Conservation (phyloP, 805 yeast species). For the Cyberlindnera bimundalis region DNA sequence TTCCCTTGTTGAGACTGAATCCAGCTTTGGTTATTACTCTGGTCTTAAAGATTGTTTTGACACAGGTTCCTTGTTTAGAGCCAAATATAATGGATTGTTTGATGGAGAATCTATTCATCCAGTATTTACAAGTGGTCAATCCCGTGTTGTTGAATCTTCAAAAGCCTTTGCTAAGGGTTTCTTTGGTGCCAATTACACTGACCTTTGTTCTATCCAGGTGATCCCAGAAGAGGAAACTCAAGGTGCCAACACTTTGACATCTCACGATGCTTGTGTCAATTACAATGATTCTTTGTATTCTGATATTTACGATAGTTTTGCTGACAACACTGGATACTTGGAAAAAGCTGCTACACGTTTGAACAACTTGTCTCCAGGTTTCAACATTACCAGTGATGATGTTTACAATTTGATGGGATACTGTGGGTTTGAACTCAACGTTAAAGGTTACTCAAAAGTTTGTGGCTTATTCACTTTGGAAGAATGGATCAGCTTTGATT, state of each 20-base stretch:
- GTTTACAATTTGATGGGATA: conserved; percentile 49
- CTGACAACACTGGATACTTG: conserved; percentile 36
- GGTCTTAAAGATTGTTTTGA: conserved; percentile 44
- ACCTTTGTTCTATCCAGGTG: conserved; percentile 32
- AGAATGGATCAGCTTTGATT: conserved; percentile 62
- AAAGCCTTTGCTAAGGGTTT: conserved; percentile 47
- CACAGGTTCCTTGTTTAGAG: conserved; percentile 44
- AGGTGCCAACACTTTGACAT: conserved; percentile 51
- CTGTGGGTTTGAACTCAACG: conserved; percentile 77
- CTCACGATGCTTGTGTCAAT: conserved; percentile 41
- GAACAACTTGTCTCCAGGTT: conserved; percentile 50
- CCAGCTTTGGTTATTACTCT: conserved; percentile 37
- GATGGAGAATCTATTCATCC: conserved; percentile 36
- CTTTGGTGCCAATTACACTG: conserved; percentile 38
- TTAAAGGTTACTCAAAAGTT: conserved; percentile 60
- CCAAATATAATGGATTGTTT: conserved; percentile 40
- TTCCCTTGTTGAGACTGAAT: conserved; percentile 41
- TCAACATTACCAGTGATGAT: conserved; percentile 50
- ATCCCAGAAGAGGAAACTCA: conserved; percentile 38
- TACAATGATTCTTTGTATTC: conserved; percentile 29
- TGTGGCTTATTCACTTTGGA: conserved; percentile 66
- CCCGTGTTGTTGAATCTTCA: conserved; percentile 46
- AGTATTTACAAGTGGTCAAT: conserved; percentile 46
- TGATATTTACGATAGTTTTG: conserved; percentile 20
- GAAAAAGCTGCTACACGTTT: conserved; percentile 54